Evolutionary conservation across 805 yeast genomes (phyloP).

Genomic region (Dipodascus albidus): DNA sequence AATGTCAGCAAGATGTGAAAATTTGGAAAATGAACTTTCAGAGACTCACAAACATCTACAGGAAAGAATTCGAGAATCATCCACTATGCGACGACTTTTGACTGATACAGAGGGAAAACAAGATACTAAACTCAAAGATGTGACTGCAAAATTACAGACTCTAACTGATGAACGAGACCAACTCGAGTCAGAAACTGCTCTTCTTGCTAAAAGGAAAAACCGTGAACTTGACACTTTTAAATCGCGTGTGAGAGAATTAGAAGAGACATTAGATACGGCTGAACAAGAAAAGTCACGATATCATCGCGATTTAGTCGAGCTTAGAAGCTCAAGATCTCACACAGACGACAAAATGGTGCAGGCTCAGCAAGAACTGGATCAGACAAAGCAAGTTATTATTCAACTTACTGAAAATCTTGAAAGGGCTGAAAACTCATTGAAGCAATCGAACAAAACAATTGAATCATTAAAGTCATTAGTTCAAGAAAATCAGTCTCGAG

Average conservation of each 20-base stretch:
- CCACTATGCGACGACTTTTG: slow-evolving; percentile 57
- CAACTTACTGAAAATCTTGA: slow-evolving; percentile 18
- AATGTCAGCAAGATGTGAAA: slow-evolving; percentile 44
- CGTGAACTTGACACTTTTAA: slow-evolving; percentile 57
- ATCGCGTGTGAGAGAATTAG: slow-evolving; percentile 32
- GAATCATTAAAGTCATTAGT: slow-evolving; percentile 24
- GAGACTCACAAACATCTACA: slow-evolving; percentile 64
- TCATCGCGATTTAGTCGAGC: slow-evolving; percentile 13
- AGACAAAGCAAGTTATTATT: slow-evolving; percentile 10
- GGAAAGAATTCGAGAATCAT: slow-evolving; percentile 71
- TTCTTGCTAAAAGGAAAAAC: slow-evolving; percentile 40
- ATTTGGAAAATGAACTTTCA: slow-evolving; percentile 69
- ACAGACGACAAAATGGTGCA: slow-evolving; percentile 15
- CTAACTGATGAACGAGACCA: slow-evolving; percentile 50
- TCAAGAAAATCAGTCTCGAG: slow-evolving; percentile 26
- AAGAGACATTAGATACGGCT: slow-evolving; percentile 22
- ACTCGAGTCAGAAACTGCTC: slow-evolving; percentile 41
- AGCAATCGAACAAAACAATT: slow-evolving; percentile 22
- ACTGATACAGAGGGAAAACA: slow-evolving; percentile 56
- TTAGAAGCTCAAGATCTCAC: slow-evolving; percentile 16
- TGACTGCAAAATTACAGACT: slow-evolving; percentile 39
- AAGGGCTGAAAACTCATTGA: slow-evolving; percentile 18
- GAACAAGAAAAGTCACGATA: slow-evolving; percentile 27
- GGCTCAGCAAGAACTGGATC: slow-evolving; percentile 22
- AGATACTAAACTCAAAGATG: slow-evolving; percentile 40